phyloP scores from a whole-genome alignment of 2,329 filamentous ascomycete genomes.

The Penicillium sp. region DNA sequence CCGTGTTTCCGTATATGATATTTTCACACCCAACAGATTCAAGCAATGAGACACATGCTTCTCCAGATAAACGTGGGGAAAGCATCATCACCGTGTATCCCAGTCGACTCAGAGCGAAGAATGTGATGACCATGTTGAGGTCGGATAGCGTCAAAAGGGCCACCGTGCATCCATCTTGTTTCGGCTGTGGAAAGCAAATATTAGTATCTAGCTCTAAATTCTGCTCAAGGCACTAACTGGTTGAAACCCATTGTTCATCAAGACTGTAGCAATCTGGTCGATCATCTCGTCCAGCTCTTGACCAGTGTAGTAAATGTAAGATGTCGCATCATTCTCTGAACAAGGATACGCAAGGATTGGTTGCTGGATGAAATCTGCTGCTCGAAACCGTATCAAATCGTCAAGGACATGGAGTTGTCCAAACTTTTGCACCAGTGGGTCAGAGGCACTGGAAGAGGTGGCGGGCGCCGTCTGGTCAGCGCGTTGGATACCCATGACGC shows the following conservation, averaged over 20 bases:
- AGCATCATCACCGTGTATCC: slow-evolving; percentile 51
- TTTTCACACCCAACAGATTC: slow-evolving; percentile 39
- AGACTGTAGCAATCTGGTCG: slow-evolving; percentile 38
- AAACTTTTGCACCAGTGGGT: slow-evolving; percentile 34
- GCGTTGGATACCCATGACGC: slow-evolving; percentile 25
- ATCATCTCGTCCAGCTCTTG: slow-evolving; percentile 40
- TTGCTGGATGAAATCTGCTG: slow-evolving; percentile 42
- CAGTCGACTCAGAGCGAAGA: slow-evolving; percentile 51
- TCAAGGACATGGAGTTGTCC: slow-evolving; percentile 48
- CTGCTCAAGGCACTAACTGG: slow-evolving; percentile 11
- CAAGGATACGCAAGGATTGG: slow-evolving; percentile 49
- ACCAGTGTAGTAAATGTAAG: slow-evolving; percentile 49
- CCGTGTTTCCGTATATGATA: slow-evolving; percentile 43
- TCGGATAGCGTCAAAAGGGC: slow-evolving; percentile 49
- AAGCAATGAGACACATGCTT: slow-evolving; percentile 47
- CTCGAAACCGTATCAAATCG: slow-evolving; percentile 47
- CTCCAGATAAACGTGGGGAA: slow-evolving; percentile 48
- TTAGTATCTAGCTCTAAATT: background rate
- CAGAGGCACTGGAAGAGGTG: slow-evolving; percentile 9
- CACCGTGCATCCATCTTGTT: slow-evolving; percentile 30
- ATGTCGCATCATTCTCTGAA: slow-evolving; percentile 33
- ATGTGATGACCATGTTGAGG: slow-evolving; percentile 47
- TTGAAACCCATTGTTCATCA: slow-evolving; percentile 39
- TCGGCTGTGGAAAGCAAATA: slow-evolving; percentile 15
- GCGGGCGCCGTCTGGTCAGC: slow-evolving; percentile 9